Evolutionary conservation across 768 basidiomycete genomes (phyloP).

Genomic region (Pisolithus albus): DNA sequence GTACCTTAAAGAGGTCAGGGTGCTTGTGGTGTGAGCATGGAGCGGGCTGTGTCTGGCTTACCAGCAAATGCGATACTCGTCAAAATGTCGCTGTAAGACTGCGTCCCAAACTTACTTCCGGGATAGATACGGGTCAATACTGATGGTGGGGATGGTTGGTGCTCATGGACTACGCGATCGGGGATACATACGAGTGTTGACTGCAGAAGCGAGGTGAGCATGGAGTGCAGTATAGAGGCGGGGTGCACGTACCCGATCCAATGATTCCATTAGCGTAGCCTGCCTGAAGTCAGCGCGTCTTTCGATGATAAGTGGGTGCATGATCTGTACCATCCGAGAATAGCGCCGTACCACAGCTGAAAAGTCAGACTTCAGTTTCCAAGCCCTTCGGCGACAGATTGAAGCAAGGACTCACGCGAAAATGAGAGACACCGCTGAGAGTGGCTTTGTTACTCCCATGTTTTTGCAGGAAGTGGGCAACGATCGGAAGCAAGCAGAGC

Average conservation of each 20-base stretch:
- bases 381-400: background rate
- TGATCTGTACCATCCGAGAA: slow-evolving; percentile 67
- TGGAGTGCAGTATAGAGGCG: background rate
- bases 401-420: slow-evolving; percentile 56
- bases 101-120: slow-evolving; percentile 36
- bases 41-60: slow-evolving; percentile 60
- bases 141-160: slow-evolving; percentile 20
- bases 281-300: slow-evolving; percentile 19
- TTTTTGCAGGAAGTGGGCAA: background rate
- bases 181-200: slow-evolving; percentile 54
- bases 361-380: no score
- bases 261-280: slow-evolving; percentile 81
- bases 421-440: slow-evolving; percentile 67
- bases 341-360: slow-evolving; percentile 77
- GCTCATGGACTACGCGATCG: background rate
- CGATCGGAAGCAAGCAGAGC: background rate
- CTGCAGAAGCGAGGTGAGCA: slow-evolving; percentile 28
- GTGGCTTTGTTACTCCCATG: slow-evolving; percentile 10
- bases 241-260: slow-evolving; percentile 52
- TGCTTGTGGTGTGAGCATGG: slow-evolving; percentile 54
- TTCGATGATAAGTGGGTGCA: slow-evolving; percentile 1
- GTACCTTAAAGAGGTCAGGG: slow-evolving; percentile 71
- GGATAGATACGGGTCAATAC: slow-evolving; percentile 72
- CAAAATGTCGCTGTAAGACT: slow-evolving; percentile 59
- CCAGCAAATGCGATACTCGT: slow-evolving; percentile 76